Evolutionary conservation across 2,329 filamentous ascomycete genomes (phyloP).

Genomic region (Penicillium palitans): DNA sequence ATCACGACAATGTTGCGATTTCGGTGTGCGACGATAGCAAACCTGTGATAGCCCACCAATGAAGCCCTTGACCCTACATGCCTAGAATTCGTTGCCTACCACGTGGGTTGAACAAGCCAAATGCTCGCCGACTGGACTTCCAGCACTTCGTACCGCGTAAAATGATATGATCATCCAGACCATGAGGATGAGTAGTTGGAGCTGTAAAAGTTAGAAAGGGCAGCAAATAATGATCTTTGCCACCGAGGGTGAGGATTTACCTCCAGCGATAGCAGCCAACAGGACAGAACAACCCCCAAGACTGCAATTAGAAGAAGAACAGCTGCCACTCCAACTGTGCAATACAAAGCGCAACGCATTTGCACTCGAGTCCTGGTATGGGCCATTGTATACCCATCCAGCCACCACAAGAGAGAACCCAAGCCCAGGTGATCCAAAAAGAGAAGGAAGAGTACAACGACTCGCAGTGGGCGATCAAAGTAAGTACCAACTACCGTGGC

Average conservation of each 20-base stretch:
- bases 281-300: neutral
- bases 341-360: neutral
- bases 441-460: neutral
- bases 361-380: neutral
- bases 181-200: too few relatives aligned
- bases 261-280: neutral
- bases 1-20: too few relatives aligned
- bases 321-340: neutral
- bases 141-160: too few relatives aligned
- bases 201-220: too few relatives aligned
- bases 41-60: too few relatives aligned
- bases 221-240: too few relatives aligned
- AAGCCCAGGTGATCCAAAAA: neutral
- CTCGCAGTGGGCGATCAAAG: neutral
- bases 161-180: too few relatives aligned
- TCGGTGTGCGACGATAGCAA: too few relatives aligned
- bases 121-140: too few relatives aligned
- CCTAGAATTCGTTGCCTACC: too few relatives aligned
- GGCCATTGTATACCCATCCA: neutral
- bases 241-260: neutral
- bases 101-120: too few relatives aligned
- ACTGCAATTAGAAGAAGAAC: neutral
- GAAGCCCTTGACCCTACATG: too few relatives aligned
- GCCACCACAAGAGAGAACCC: neutral
- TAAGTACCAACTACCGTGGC: neutral